Conservation (phyloP, 2,329 filamentous ascomycete genomes). For the Juglanconis oblonga region DNA sequence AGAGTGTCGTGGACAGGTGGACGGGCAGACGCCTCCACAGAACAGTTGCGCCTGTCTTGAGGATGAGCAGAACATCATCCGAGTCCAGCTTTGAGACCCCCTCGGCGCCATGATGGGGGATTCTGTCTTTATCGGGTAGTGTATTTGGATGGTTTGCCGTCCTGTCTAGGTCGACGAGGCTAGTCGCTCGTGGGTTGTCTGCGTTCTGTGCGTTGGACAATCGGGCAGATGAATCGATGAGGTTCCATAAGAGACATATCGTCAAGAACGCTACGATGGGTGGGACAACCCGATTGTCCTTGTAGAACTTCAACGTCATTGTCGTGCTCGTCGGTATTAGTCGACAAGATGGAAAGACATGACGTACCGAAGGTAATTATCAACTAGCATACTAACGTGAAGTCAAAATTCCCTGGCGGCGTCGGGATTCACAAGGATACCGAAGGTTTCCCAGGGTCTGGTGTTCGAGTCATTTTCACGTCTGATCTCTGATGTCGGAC, state of each 20-base stretch:
- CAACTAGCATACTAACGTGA: too few relatives aligned
- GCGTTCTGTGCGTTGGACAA: background rate
- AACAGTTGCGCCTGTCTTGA: constrained; percentile 26
- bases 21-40: constrained; percentile 27
- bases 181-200: background rate
- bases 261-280: constrained; percentile 23
- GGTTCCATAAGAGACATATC: constrained; percentile 24
- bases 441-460: background rate
- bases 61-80: constrained; percentile 19
- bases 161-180: too few relatives aligned
- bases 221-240: constrained; percentile 20
- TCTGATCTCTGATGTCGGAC: background rate
- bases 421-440: background rate
- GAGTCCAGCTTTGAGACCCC: background rate
- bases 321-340: too few relatives aligned
- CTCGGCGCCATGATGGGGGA: background rate
- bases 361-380: too few relatives aligned
- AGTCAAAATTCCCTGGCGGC: too few relatives aligned
- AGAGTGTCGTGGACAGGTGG: constrained; percentile 25
- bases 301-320: constrained; percentile 11
- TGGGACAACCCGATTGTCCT: constrained; percentile 25
- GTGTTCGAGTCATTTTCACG: background rate
- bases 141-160: background rate
- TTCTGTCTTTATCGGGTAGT: background rate
- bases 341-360: too few relatives aligned